Base-by-base conservation (phyloP, 2,329 filamentous ascomycete species). In the Arthrobotrys iridis region DNA sequence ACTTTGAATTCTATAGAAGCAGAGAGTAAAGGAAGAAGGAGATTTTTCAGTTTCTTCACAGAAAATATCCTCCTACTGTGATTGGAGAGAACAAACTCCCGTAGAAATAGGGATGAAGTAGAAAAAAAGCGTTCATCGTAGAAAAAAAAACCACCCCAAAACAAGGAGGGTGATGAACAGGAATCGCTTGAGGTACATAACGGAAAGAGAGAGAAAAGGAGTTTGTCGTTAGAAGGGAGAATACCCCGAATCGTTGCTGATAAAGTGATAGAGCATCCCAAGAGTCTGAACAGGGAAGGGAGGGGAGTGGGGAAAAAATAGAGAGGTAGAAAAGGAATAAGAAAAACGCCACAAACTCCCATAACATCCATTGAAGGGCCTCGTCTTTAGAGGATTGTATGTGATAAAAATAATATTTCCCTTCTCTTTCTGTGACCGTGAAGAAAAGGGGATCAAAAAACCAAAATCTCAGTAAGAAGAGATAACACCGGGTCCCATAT, bases 401-500 rank as follows among this genome's bases (percentile, higher is more conserved):
- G 50, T 30, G 30, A 55, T 55, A 55, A 15, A 40, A 37, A 55
- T 37, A 37, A 60, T 28, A 35, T 45, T 33, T 59, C 35, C n/a
- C 60, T 52, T 45, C 33, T 50, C 50, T 46, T 55, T 37, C 46
- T 41, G 28, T 43, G 57, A 37, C 41, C 43, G 43, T 62, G 59
- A 67, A 59, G 22, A n/a, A 26, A 48, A 72, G 43, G 41, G 1
- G 24, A 20, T 33, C 28, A 45, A 58, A 59, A 72, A 65, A 58
- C 55, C 41, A 30, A 65, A 15, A 26, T 41, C 57, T 24, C 48
- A 22, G 52, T 58, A 52, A 48, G 24, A 65, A 50, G 55, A 30
- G 57, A 55, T n/a, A 66, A 59, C 60, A 50, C 68, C 52, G 37
- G 22, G 35, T 28, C 59, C 65, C 41, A 71, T 43, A 63, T 63